Evolutionary conservation across 2,329 filamentous ascomycete genomes (phyloP), one percentile per base, ranked within the genome.

Genomic region (Didymella exigua): DNA sequence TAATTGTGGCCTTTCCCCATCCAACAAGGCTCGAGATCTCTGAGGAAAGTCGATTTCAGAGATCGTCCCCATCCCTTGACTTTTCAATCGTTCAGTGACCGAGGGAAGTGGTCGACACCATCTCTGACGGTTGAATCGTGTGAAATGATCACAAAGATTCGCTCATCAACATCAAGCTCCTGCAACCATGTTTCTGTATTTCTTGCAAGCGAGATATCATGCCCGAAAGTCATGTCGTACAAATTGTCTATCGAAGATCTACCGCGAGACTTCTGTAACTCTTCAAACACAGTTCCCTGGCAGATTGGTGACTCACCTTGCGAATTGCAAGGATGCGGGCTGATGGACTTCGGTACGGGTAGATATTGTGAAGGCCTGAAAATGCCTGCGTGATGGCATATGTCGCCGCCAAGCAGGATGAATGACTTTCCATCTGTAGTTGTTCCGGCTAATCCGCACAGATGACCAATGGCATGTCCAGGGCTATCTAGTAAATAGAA

Each of bases 401-500:
- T 56, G 27, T 73, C 69, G 10, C 59, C 69, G 10, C 67, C 68
- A 38, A 73, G 54, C 13, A 73, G 45, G 1, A 73, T 55, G 41
- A 72, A 73, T 1, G 66, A 55, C 19, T 57, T 47, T 33, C 33
- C 57, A 8, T 37, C 38, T 0, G 46, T 37, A 0, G 63, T 68
- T 2, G 76, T 79, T 7, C 82, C 72, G 1, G 79, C 82, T 0
- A 85, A 72, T 3, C 74, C 82, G 52, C 76, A 78, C n/a, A 82
- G 70, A 61, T 83, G 81, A 1, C 79, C 81, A 10, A 81, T 67
- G 0, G 78, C 76, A 61, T 85, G 82, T 1, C 84, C 84, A 0
- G 82, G 82, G 3, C 78, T 77, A 58, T 82, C 73, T 24, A 86
- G 73, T 1, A 86, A 73, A 62, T 84, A 85, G 59, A 86, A 83